Percentiles rank a stretch among this genome's conserved stretches.
These are phyloP conservation scores for Pythium sukuiense DNA, from an alignment of 352 stramenopile genomes.

Conservation along the genomic window DNA sequence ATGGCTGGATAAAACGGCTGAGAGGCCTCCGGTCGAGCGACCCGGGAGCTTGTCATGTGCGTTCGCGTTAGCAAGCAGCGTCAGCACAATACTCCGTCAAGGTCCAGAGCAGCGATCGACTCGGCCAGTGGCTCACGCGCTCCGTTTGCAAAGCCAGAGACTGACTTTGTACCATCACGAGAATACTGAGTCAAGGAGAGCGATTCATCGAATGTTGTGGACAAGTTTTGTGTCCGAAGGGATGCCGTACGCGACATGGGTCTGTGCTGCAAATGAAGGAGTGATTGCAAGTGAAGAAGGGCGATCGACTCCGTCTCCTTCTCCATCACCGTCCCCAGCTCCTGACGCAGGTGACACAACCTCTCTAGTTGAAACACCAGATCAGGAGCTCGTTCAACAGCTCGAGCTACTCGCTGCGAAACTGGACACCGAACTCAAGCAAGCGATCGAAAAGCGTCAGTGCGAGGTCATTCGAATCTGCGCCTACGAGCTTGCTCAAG, in stretches of 20 bases:
- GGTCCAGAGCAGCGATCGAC: conserved; percentile 24
- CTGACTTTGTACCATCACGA: conserved; percentile 40
- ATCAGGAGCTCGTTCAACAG: conserved; percentile 5
- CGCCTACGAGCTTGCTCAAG: conserved; percentile 61
- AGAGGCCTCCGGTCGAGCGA: conserved; percentile 13
- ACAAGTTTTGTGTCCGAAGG: conserved; percentile 44
- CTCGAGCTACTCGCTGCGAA: conserved; percentile 3
- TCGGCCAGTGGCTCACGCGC: conserved; percentile 26
- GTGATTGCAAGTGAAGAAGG: conserved; percentile 3
- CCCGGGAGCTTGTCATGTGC: conserved; percentile 9
- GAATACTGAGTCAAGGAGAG: conserved; percentile 21
- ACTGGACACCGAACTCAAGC: conserved; percentile 16
- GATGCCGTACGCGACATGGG: conserved; percentile 43
- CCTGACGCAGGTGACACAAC: conserved; percentile 7
- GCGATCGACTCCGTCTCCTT: conserved; percentile 10
- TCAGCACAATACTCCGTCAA: background rate
- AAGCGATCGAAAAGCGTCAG: conserved; percentile 50
- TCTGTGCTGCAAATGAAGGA: conserved; percentile 34
- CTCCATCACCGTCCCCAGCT: background rate
- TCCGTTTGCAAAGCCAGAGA: conserved; percentile 45
- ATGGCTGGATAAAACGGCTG: conserved; percentile 59
- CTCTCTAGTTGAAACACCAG: conserved; percentile 1
- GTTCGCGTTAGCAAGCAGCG: conserved; percentile 8
- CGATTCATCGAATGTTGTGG: conserved; percentile 40
- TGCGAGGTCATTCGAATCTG: conserved; percentile 36